Evolutionary conservation across 257 asterid species (phyloP), one percentile per base, ranked within the genome.

Genomic region (Solanum gandarillasii): DNA sequence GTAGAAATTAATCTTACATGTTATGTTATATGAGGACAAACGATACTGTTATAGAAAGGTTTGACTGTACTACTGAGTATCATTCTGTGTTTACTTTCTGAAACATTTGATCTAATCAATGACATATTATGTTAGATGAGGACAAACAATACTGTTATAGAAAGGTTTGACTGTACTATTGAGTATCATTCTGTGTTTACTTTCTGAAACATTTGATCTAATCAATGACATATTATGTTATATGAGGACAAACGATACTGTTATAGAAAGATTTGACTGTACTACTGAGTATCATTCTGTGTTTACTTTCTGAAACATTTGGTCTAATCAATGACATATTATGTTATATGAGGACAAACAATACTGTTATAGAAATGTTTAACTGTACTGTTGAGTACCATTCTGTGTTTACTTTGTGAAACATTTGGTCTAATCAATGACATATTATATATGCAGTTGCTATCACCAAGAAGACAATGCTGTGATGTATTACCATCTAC

Each of bases 401-500:
- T 10, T 38, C 5, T 38, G 7, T 23, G 21, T 76, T 36, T 38
- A 79, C 5, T 14, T 78, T 41, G 0, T 41, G 62, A 25, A 39
- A 78, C 36, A 41, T 78, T 25, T 79, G 67, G 27, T 79, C 85
- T 43, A 43, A 78, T 55, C 67, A 55, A 48, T 41, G 84, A 4
- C 36, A 78, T 78, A n/a, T 25, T 78, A 52, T 52, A 18, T 52
- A 4, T 43, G 60, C 85, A 81, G 85, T 46, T 81, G 67, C 29
- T 81, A 81, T 27, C 85, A 29, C 85, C 85, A 81, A 81, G 85
- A 27, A 46, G 85, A 29, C 85, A 81, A 36, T 81, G 85, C 0
- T 81, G 85, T 46, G 68, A 46, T 46, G 85, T 81, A 29, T 81
- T 81, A 65, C 68, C 85, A 16, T 81, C 85, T 2, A 81, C 85